Percentiles rank a stretch among this genome's conserved stretches.
Conservation (phyloP, 768 basidiomycete species). For the Leccinellum rugosiceps region DNA sequence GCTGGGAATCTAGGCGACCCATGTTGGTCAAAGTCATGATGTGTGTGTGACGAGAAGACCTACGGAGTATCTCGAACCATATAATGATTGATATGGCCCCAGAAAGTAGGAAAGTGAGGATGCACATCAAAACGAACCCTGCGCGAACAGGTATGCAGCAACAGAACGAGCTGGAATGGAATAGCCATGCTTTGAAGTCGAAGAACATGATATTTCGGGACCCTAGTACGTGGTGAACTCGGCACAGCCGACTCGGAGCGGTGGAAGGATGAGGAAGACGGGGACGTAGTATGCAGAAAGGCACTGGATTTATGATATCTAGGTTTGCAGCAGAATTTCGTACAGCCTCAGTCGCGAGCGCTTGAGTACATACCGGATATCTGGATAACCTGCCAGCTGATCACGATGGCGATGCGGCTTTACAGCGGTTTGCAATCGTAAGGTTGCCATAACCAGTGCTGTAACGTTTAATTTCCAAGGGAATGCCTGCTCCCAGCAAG, state of each 20-base stretch:
- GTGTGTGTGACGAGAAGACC: conserved; percentile 20
- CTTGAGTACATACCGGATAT: not conserved
- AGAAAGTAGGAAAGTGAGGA: conserved; percentile 51
- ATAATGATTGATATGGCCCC: conserved; percentile 50
- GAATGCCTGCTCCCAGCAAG: not conserved
- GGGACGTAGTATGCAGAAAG: not conserved
- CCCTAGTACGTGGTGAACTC: not conserved
- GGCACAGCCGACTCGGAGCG: not conserved
- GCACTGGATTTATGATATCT: not conserved
- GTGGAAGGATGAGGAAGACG: not conserved
- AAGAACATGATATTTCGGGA: conserved; percentile 34
- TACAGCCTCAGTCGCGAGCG: not conserved
- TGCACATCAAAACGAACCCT: conserved; percentile 55
- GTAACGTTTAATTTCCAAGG: not conserved
- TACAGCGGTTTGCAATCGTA: not conserved
- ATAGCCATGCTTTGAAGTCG: conserved; percentile 43
- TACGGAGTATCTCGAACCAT: conserved; percentile 64
- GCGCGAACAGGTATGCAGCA: conserved; percentile 61
- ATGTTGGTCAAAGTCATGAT: not conserved
- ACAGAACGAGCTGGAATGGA: conserved; percentile 54
- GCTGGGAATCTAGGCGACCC: conserved; percentile 30
- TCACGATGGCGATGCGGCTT: conserved; percentile 13
- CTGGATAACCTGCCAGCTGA: not conserved
- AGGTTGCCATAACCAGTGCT: too few relatives aligned
- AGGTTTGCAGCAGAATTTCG: not conserved